phyloP scores from a whole-genome alignment of 176 grass and related monocot genomes.

The Juncus inflexus region DNA sequence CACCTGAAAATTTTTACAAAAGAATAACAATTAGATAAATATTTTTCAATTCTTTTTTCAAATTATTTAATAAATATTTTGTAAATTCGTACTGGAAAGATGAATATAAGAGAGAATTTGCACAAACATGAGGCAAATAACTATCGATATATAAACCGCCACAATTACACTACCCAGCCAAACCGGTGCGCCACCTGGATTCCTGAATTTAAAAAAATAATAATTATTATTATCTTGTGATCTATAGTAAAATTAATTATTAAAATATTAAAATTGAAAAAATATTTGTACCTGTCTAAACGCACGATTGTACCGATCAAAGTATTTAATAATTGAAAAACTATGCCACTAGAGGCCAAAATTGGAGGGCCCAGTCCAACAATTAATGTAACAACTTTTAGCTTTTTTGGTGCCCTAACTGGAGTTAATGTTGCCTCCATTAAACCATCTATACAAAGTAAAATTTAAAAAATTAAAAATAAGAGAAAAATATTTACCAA shows the following conservation, averaged over 20 bases:
- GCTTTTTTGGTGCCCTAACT: conserved; percentile 60
- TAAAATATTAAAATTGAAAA: conserved; percentile 2
- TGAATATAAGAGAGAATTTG: conserved; percentile 93
- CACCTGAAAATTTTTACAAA: conserved; percentile 53
- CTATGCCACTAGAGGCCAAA: conserved; percentile 59
- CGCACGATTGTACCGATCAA: conserved; percentile 71
- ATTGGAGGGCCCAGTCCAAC: conserved; percentile 58
- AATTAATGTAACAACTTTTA: conserved; percentile 82
- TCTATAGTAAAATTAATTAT: not conserved
- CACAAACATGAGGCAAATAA: conserved; percentile 68
- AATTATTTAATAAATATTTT: conserved; percentile 3
- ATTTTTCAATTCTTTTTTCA: no score
- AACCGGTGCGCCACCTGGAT: conserved; percentile 69
- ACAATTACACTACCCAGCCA: conserved; percentile 79
- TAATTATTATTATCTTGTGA: conserved; percentile 6
- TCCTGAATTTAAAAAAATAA: conserved; percentile 53
- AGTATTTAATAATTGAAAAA: conserved; percentile 59
- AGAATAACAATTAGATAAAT: not conserved
- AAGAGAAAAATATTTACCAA: no score
- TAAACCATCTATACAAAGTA: conserved; percentile 57
- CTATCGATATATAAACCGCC: conserved; percentile 48
- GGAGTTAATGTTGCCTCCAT: conserved; percentile 95
- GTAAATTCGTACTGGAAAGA: conserved; percentile 70
- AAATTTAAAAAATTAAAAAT: no score
- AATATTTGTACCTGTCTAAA: conserved; percentile 59